Evolutionary conservation across 495 filamentous ascomycete species (phyloP).

Genomic region (Venustampulla echinocandica): DNA sequence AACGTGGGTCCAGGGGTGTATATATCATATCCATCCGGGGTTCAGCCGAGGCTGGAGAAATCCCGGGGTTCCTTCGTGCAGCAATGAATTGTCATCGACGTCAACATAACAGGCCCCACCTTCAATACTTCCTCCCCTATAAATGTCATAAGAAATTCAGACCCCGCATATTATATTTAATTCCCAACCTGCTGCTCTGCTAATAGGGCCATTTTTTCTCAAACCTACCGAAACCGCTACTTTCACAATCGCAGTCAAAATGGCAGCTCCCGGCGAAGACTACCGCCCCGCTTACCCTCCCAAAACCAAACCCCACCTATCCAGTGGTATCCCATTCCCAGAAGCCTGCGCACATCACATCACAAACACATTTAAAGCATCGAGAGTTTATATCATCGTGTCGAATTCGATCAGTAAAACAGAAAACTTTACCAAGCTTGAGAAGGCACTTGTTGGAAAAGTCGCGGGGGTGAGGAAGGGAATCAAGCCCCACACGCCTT

Average conservation of each 20-base stretch:
- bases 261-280: conserved; percentile 24
- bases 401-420: conserved; percentile 52
- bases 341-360: conserved; percentile 32
- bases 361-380: conserved; percentile 20
- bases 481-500: conserved; percentile 51
- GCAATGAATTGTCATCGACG: too few species aligned
- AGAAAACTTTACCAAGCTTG: conserved; percentile 36
- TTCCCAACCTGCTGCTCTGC: not conserved
- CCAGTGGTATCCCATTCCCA: conserved; percentile 37
- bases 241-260: not conserved
- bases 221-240: not conserved
- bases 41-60: too few species aligned
- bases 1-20: too few species aligned
- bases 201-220: not conserved
- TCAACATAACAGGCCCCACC: too few species aligned
- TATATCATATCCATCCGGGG: too few species aligned
- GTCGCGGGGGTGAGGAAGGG: conserved; percentile 46
- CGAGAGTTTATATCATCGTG: conserved; percentile 46
- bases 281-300: conserved; percentile 30
- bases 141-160: too few species aligned
- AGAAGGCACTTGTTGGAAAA: conserved; percentile 36
- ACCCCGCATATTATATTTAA: too few species aligned
- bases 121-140: too few species aligned
- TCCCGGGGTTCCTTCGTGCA: too few species aligned
- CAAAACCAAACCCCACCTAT: conserved; percentile 32